A percentile compares a stretch with the other conserved stretches of the same genome.
Conservation (phyloP, 805 yeast species). For the Candida bentonensis region DNA sequence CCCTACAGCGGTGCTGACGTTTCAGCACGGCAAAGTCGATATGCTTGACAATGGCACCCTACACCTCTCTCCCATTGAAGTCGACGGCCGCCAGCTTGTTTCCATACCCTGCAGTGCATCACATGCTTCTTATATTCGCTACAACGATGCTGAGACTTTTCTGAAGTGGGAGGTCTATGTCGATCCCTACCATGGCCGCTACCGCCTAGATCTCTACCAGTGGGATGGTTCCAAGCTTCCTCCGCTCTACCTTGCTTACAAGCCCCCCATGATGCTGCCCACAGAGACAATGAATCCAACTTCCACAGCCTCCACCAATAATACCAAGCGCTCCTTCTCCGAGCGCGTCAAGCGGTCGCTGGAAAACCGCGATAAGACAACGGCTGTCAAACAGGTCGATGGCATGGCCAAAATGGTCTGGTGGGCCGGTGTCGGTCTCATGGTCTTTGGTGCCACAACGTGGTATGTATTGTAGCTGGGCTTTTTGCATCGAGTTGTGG, state of each 20-base stretch:
- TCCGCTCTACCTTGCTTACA: conserved; percentile 82
- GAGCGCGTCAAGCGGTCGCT: conserved; percentile 52
- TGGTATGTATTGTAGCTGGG: conserved; percentile 20
- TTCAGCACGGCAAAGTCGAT: conserved; percentile 78
- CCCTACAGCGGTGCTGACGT: conserved; percentile 68
- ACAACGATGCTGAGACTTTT: conserved; percentile 51
- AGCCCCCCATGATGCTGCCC: conserved; percentile 94
- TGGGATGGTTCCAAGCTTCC: conserved; percentile 63
- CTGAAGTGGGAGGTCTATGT: conserved; percentile 43
- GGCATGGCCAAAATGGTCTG: conserved; percentile 17
- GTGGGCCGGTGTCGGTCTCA: conserved; percentile 27
- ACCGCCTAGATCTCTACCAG: conserved; percentile 57
- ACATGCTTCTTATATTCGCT: conserved; percentile 42
- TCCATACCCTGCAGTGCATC: conserved; percentile 72
- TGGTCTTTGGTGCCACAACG: conserved; percentile 24
- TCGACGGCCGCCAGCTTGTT: conserved; percentile 85
- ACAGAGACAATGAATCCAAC: conserved; percentile 87
- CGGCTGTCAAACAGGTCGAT: conserved; percentile 29
- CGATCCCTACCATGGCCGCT: conserved; percentile 75
- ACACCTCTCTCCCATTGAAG: conserved; percentile 54
- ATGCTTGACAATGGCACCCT: conserved; percentile 51
- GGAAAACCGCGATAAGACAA: conserved; percentile 69
- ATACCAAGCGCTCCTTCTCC: conserved; percentile 7
- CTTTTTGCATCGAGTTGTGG: no score
- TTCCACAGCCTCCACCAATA: conserved; percentile 11